Base-by-base conservation (phyloP, 495 filamentous ascomycete genomes). In the Penicillium canescens region DNA sequence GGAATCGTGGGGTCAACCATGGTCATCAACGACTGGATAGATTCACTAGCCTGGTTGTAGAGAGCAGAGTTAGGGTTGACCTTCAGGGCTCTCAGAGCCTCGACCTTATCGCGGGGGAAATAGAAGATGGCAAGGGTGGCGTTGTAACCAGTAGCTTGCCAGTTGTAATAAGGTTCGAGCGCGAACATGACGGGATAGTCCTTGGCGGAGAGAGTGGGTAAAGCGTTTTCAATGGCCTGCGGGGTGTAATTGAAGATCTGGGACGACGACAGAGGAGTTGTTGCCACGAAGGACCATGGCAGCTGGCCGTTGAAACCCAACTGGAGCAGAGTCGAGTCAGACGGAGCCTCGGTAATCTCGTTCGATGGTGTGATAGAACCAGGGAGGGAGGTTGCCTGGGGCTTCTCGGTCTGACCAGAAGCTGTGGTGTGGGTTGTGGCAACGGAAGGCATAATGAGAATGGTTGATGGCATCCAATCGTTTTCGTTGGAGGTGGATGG, bases 161-260 rank as follows among this genome's bases (percentile, higher is more conserved):
- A 80, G 13, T 90, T 96, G 65, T 96, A 86, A 67, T 88, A 85
- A 8, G 94, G 91, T 54, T 85, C 74, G 43, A 98, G 82, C 44
- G 81, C 83, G 52, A 84, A 80, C 80, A 96, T 90, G 18, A 51
- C 49, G 6, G 72, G 65, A 18, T 90, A 75, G 42, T 88, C 71
- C 6, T 66, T 52, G 7, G 38, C 9, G 0, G 75, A 62, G 49
- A 88, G 73, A 8, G 72, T 69, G 39, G 64, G 59, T 20, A 88
- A 72, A 36, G 86, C 89, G 46, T 86, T 79, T n/a, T 79, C 74
- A 46, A 98, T 77, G 46, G 89, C 92, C 52, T 82, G 61, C 0
- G 91, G 92, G 9, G 96, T 77, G 54, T 83, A 89, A 31, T 83
- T 61, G 78, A 97, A 97, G 63, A 98, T 91, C 72, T 98, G 95